Percentiles rank a stretch among this genome's conserved stretches.
phyloP scores from a whole-genome alignment of 1,284 basidiomycete species.

The Hemileia vastatrix region DNA sequence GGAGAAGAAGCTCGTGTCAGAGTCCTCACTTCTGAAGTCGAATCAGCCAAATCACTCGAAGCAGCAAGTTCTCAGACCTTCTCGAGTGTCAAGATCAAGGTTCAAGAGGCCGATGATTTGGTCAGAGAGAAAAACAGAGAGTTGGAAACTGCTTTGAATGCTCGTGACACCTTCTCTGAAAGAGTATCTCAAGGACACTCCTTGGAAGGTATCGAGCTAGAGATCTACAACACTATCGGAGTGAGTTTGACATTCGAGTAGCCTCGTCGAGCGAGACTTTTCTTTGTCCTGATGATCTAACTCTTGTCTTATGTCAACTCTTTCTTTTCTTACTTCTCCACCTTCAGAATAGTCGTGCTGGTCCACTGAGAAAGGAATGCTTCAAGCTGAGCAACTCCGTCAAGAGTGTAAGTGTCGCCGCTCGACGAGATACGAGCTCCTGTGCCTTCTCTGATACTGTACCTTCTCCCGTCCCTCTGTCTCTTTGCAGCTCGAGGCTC shows the following conservation, averaged over 20 bases:
- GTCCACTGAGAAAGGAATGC: not conserved
- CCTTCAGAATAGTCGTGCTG: not conserved
- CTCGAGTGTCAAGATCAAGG: too few relatives aligned
- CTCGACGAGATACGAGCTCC: too few relatives aligned
- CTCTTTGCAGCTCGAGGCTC: too few relatives aligned
- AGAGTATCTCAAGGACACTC: not conserved
- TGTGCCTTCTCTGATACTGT: not conserved
- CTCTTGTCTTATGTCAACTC: not conserved
- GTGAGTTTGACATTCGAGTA: too few relatives aligned
- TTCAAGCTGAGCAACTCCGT: not conserved
- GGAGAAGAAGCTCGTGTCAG: too few relatives aligned
- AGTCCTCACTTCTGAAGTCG: too few relatives aligned
- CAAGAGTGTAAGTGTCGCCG: not conserved
- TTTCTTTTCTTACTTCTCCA: not conserved
- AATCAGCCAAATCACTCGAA: too few relatives aligned
- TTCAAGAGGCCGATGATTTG: not conserved
- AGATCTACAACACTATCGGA: not conserved
- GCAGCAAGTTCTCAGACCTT: too few relatives aligned
- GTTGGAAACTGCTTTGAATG: not conserved
- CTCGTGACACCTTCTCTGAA: not conserved
- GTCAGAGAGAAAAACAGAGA: not conserved
- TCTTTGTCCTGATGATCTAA: too few relatives aligned
- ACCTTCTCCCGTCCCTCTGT: not conserved
- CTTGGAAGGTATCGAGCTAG: not conserved
- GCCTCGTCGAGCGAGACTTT: too few relatives aligned